phyloP scores from a whole-genome alignment of 169 alveolate genomes.

The Condylostoma magnum region DNA sequence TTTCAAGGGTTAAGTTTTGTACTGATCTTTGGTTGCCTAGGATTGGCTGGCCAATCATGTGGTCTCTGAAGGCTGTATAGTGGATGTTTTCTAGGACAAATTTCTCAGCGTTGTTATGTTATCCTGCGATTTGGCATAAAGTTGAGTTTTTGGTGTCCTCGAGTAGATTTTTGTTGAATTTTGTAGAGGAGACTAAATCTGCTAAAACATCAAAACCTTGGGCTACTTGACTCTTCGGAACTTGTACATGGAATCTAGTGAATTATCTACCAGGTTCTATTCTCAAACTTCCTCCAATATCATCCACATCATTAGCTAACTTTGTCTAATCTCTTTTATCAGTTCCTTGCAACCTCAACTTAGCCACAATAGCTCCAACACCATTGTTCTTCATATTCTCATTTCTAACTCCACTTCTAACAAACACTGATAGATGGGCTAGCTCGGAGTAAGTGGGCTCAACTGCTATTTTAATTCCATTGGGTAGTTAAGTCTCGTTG shows the following conservation, averaged over 20 bases:
- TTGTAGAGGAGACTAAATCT: conserved; percentile 89
- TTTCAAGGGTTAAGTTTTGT: conserved; percentile 77
- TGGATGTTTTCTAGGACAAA: conserved; percentile 83
- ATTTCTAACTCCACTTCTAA: conserved; percentile 94
- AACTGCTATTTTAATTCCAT: conserved; percentile 90
- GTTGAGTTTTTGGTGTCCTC: conserved; percentile 91
- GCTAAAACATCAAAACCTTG: conserved; percentile 89
- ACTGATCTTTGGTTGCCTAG: conserved; percentile 90
- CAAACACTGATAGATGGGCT: conserved; percentile 91
- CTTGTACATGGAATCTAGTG: conserved; percentile 89
- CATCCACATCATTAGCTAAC: conserved; percentile 94
- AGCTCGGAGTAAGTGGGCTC: conserved; percentile 39
- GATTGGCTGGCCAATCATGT: conserved; percentile 77
- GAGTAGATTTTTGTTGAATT: conserved; percentile 77
- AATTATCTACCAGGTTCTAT: conserved; percentile 97
- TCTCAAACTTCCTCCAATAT: conserved; percentile 94
- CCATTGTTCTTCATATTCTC: conserved; percentile 92
- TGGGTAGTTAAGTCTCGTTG: conserved; percentile 62
- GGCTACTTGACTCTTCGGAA: conserved; percentile 80
- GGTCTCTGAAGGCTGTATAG: conserved; percentile 85
- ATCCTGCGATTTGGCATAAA: conserved; percentile 92
- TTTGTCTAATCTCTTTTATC: conserved; percentile 83
- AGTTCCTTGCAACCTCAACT: conserved; percentile 95
- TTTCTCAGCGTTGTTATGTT: conserved; percentile 87
- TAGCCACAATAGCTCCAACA: conserved; percentile 95